Percentiles rank a stretch among this genome's conserved stretches.
Evolutionary conservation across 1,284 basidiomycete genomes (phyloP).

Genomic region (Microbotryomycetes sp.): DNA sequence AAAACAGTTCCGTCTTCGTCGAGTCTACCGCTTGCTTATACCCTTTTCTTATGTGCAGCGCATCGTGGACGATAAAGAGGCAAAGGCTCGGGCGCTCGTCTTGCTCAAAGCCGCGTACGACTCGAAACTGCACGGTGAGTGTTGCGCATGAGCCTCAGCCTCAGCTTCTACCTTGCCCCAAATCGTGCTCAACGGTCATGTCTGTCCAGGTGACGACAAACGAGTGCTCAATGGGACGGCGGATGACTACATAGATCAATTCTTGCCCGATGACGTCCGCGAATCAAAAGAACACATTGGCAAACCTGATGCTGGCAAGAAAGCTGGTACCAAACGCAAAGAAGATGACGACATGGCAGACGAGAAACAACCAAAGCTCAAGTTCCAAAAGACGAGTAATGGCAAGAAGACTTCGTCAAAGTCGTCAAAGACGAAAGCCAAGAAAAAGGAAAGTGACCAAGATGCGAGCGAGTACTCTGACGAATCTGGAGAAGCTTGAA

Average conservation of each 20-base stretch:
- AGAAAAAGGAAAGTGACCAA: background rate
- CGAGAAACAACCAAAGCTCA: conserved; percentile 15
- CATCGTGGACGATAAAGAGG: conserved; percentile 42
- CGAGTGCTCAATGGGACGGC: conserved; percentile 23
- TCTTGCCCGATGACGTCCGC: background rate
- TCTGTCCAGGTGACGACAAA: conserved; percentile 8
- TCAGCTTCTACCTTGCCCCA: background rate
- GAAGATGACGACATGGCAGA: conserved; percentile 2
- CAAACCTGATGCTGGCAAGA: background rate
- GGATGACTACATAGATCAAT: conserved; percentile 8
- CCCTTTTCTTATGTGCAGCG: too few relatives aligned
- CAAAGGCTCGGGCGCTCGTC: conserved; percentile 39
- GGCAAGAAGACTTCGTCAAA: background rate
- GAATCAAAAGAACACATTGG: conserved; percentile 1
- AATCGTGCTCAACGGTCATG: too few relatives aligned
- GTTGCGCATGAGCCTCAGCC: too few relatives aligned
- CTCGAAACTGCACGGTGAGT: conserved; percentile 15
- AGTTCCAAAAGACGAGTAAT: background rate
- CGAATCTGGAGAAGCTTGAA: background rate
- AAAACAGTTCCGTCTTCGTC: too few relatives aligned
- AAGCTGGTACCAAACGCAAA: conserved; percentile 14
- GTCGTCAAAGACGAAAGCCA: background rate
- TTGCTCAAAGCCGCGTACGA: conserved; percentile 41
- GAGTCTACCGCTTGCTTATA: too few relatives aligned
- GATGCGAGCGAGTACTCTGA: background rate